Conservation (phyloP, 106 monocot species). For the Apostasia shenzhenica region DNA sequence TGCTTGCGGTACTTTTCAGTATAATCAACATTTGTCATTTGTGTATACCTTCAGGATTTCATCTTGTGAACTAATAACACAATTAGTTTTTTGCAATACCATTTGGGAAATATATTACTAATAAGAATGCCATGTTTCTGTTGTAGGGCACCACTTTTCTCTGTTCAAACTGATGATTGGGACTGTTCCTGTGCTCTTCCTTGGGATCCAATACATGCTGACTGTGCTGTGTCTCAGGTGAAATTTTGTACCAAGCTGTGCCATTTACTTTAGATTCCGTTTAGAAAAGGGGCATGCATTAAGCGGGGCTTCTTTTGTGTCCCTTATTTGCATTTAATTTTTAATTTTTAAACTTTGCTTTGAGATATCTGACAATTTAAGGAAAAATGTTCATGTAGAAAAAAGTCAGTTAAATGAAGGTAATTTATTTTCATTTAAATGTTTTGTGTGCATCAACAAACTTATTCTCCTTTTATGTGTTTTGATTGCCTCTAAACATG, state of each 20-base stretch:
- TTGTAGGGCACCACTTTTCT: conserved; percentile 71
- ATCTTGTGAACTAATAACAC: no score
- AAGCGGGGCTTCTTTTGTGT: background rate
- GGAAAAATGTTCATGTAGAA: background rate
- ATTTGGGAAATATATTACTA: background rate
- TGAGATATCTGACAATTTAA: background rate
- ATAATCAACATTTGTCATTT: no score
- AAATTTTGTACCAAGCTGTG: background rate
- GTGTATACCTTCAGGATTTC: no score
- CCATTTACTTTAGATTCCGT: background rate
- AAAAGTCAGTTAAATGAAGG: background rate
- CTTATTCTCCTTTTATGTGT: no score
- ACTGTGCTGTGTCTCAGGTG: conserved; percentile 97
- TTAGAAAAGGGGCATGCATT: background rate
- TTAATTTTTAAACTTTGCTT: background rate
- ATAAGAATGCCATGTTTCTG: background rate
- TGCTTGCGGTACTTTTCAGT: no score
- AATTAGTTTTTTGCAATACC: no score
- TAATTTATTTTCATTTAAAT: background rate
- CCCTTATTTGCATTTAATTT: background rate
- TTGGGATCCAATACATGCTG: conserved; percentile 92
- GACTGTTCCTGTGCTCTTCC: conserved; percentile 84
- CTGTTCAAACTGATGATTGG: conserved; percentile 82
- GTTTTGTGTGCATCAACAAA: no score
- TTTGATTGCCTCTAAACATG: no score